Percentiles rank a stretch among this genome's conserved stretches.
phyloP scores from a whole-genome alignment of 768 basidiomycete species.

The Cystobasidium onofrii region DNA sequence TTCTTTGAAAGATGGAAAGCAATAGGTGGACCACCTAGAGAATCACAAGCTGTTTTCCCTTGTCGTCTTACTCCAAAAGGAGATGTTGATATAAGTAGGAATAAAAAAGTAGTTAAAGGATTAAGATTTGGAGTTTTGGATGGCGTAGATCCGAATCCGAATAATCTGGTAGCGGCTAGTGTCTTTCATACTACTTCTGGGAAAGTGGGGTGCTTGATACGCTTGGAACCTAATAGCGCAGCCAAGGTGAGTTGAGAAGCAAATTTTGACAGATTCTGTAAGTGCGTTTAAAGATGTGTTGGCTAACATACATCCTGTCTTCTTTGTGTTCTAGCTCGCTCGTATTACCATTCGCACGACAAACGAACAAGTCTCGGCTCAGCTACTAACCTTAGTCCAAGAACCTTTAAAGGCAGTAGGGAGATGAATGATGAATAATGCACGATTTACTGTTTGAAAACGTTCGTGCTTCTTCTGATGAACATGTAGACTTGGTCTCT shows the following conservation, averaged over 20 bases:
- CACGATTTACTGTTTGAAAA: too few species aligned
- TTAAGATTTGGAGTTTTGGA: conserved; percentile 67
- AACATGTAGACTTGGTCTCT: too few species aligned
- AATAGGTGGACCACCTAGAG: conserved; percentile 89
- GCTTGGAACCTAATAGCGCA: conserved; percentile 88
- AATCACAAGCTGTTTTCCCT: conserved; percentile 79
- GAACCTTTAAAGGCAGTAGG: conserved; percentile 16
- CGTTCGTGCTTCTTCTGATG: too few species aligned
- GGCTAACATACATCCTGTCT: too few species aligned
- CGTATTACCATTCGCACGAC: conserved; percentile 90
- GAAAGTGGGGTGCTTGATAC: conserved; percentile 87
- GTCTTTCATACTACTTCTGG: conserved; percentile 82
- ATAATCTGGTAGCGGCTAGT: conserved; percentile 88
- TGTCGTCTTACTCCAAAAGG: conserved; percentile 60
- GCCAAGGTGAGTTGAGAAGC: conserved; percentile 75
- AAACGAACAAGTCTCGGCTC: conserved; percentile 66
- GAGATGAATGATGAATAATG: too few species aligned
- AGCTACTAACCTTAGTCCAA: conserved; percentile 40
- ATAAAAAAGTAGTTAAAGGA: conserved; percentile 68
- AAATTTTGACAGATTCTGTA: too few species aligned
- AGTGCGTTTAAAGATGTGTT: too few species aligned
- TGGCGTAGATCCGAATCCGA: conserved; percentile 87
- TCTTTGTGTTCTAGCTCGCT: conserved; percentile 62
- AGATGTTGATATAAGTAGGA: conserved; percentile 63
- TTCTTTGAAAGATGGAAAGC: conserved; percentile 99